Evolutionary conservation across 371 early-diverging fungal genomes (phyloP).

Genomic region (Polyrhizophydium stewartii): DNA sequence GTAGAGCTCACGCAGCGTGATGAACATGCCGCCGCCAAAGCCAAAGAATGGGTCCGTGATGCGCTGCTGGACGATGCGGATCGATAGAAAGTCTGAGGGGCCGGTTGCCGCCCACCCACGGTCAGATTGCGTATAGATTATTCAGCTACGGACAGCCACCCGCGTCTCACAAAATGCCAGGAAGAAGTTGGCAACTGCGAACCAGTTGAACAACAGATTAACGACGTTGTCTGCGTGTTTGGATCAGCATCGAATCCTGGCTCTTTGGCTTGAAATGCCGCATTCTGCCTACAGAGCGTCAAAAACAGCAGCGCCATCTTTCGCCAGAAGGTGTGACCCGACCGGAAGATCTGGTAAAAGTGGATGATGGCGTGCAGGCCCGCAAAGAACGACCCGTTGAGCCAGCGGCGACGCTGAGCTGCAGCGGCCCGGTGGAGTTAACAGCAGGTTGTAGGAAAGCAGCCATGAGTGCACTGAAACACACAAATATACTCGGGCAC

Average conservation of each 20-base stretch:
- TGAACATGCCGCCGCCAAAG: slow-evolving; percentile 21
- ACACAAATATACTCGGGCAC: slow-evolving; percentile 67
- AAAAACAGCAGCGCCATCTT: slow-evolving; percentile 59
- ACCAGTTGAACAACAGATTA: slow-evolving; percentile 68
- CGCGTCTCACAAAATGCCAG: slow-evolving; percentile 17
- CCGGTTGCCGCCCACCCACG: neutral
- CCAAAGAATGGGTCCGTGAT: slow-evolving; percentile 36
- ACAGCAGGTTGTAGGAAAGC: too few species aligned
- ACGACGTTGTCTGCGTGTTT: slow-evolving; percentile 30
- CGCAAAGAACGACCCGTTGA: slow-evolving; percentile 96
- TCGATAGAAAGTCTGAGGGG: slow-evolving; percentile 11
- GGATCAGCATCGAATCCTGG: neutral
- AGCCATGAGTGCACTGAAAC: too few species aligned
- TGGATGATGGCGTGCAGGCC: slow-evolving; percentile 70
- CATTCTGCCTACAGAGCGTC: slow-evolving; percentile 43
- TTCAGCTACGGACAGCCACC: neutral
- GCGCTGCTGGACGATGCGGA: slow-evolving; percentile 12
- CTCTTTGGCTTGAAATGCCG: too few species aligned
- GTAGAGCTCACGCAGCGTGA: slow-evolving; percentile 26
- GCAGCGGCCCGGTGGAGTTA: too few species aligned
- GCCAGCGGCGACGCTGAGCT: slow-evolving; percentile 86
- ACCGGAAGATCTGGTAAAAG: slow-evolving; percentile 43
- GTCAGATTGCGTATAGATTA: neutral
- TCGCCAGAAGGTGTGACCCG: slow-evolving; percentile 52
- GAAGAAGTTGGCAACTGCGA: slow-evolving; percentile 31